Evolutionary conservation across 2,329 filamentous ascomycete genomes (phyloP).

Genomic region (Aspergillus novoparasiticus): DNA sequence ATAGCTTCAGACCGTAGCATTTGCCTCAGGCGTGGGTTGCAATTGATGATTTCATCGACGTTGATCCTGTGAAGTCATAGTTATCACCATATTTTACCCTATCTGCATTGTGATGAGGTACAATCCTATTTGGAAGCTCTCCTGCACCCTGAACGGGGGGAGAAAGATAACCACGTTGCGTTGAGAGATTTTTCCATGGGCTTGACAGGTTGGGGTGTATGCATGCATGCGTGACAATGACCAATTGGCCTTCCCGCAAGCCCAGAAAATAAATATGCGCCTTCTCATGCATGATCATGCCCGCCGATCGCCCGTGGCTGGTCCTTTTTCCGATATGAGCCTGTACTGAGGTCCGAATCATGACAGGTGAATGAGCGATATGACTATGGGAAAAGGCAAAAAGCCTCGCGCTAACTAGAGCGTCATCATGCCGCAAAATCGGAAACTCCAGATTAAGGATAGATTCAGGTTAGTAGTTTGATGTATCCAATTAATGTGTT

Average conservation of each 20-base stretch:
- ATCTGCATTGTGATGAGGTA: no score
- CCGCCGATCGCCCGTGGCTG: conserved; percentile 2
- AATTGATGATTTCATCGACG: conserved; percentile 3
- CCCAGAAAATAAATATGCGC: not conserved
- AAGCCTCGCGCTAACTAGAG: not conserved
- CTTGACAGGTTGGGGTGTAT: conserved; percentile 14
- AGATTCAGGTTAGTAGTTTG: not conserved
- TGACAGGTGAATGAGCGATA: conserved; percentile 2
- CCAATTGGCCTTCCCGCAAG: not conserved
- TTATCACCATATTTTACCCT: not conserved
- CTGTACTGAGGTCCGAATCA: not conserved
- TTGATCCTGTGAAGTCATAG: conserved; percentile 3
- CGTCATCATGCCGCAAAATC: not conserved
- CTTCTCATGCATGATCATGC: not conserved
- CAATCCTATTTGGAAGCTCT: not conserved
- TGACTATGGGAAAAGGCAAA: not conserved
- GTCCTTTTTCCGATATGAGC: not conserved
- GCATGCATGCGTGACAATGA: conserved; percentile 14
- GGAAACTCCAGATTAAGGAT: not conserved
- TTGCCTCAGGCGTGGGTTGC: not conserved
- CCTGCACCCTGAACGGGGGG: not conserved
- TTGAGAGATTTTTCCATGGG: conserved; percentile 16
- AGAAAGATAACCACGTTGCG: conserved; percentile 1
- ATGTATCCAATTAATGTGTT: not conserved
- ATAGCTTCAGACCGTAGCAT: not conserved